Evolutionary conservation across 352 stramenopile genomes (phyloP), one percentile per base, ranked within the genome.

Genomic region (Blastocystis sp.): DNA sequence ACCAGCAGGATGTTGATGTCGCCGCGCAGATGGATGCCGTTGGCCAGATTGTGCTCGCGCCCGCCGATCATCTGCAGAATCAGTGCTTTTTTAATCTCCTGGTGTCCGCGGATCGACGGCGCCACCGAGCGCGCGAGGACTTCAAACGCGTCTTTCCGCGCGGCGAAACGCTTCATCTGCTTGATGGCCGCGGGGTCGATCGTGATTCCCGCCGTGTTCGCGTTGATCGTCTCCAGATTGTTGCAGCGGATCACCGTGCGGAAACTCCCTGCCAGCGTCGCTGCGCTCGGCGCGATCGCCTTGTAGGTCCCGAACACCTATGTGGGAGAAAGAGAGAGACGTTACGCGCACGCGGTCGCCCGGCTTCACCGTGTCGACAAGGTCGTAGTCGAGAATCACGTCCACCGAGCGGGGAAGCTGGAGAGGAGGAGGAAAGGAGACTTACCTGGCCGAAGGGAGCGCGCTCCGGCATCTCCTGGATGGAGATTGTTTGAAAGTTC

Each of bases 1-100:
- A 99, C 96, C 89, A 96, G 93, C 18, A 95, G 87, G 78, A 96
- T 91, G 87, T 99, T 99, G 84, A 99, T 97, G 88, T 99, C 97
- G 89, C 97, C 97, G 91, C 97, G 94, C 56, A 99, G 91, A 91
- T 99, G 96, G 6, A 95, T 99, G 14, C 96, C 96, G 89, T 99
- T 98, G 32, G 95, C 92, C 1, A 99, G 88, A 84, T 98, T 98
- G 87, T 96, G 96, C 87, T 97, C 94, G 18, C 93, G 90, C 49
- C 94, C 94, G 48, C 94, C 92, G 18, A 97, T 89, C 14, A 96
- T 88, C 87, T 96, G 91, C 32, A 96, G 69, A 8, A 91, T 88
- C 61, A 95, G 87, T 36, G 94, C 93, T 87, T 97, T 94, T 87
- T 99, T 99, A 84, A 99, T 99, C 54, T 96, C 91, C 0, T 93